These are phyloP conservation scores for Desmodesmus armatus DNA, from an alignment of 139 green algal species.

Conservation along the genomic window DNA sequence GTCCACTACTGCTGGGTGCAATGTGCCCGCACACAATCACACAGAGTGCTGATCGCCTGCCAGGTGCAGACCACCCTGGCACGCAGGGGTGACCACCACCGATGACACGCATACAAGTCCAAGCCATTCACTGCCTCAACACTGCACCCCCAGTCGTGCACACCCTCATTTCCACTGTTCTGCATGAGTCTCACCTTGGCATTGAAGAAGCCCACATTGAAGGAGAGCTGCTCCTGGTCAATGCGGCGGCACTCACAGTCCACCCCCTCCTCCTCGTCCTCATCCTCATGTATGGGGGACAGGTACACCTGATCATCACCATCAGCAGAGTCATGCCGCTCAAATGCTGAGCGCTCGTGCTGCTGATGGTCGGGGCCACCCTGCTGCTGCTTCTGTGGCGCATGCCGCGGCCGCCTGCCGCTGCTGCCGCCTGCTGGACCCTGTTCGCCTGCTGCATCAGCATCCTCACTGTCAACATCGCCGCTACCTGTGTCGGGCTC, in stretches of 20 bases:
- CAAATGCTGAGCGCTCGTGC: neutral
- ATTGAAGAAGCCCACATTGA: conserved; percentile 39
- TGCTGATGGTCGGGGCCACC: neutral
- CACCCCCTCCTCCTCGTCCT: conserved; percentile 4
- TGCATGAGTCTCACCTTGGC: conserved; percentile 33
- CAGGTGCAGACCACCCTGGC: no score
- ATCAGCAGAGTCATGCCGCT: neutral
- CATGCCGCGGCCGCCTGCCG: neutral
- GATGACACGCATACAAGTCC: no score
- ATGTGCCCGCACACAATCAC: neutral
- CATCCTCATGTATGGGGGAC: conserved; percentile 25
- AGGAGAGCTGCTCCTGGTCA: conserved; percentile 33
- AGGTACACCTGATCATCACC: neutral
- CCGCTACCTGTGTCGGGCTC: neutral
- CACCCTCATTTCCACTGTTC: no score
- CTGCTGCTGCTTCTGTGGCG: neutral
- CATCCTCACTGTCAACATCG: conserved; percentile 13
- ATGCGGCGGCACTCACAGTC: conserved; percentile 35
- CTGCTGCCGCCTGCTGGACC: neutral
- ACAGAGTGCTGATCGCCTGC: no score
- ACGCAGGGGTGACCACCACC: no score
- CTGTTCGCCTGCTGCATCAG: neutral
- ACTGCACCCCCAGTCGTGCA: no score
- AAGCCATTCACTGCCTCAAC: no score
- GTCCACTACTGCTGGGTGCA: neutral